Conservation (phyloP, 257 asterid species). For the Solanum lycopersicoides region DNA sequence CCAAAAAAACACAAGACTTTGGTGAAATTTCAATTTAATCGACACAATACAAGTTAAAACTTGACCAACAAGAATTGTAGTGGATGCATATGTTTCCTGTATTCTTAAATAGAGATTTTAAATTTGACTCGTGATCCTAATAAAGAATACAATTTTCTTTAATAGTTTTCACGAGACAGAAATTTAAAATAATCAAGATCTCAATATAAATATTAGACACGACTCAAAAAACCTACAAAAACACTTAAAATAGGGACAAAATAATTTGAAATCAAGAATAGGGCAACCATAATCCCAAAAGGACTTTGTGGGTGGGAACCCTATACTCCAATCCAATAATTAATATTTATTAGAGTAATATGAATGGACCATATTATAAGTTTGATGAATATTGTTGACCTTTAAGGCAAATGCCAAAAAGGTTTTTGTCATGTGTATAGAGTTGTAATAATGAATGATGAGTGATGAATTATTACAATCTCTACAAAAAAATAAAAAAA, state of each 20-base stretch:
- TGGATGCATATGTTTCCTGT: not conserved
- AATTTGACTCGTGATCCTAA: not conserved
- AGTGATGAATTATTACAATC: constrained; percentile 1
- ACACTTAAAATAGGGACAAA: not conserved
- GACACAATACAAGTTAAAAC: not conserved
- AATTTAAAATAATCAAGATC: not conserved
- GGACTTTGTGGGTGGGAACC: not conserved
- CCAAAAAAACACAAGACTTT: not conserved
- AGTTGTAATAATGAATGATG: constrained; percentile 9
- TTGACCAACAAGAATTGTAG: not conserved
- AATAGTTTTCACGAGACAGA: not conserved
- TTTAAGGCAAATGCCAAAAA: constrained; percentile 18
- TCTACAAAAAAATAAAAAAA: not conserved
- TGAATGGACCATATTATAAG: not conserved
- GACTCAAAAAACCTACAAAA: not conserved
- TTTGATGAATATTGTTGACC: constrained; percentile 16
- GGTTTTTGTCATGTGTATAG: constrained; percentile 7
- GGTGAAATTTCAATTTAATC: not conserved
- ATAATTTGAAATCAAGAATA: not conserved
- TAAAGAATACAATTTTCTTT: fast-evolving
- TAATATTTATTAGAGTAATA: not conserved
- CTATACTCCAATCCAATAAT: not conserved
- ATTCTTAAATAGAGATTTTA: not conserved
- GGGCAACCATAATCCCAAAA: not conserved
- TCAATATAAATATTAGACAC: not conserved